These are phyloP conservation scores for Erigeron canadensis DNA, from an alignment of 129 eudicot species.

Conservation along the genomic window DNA sequence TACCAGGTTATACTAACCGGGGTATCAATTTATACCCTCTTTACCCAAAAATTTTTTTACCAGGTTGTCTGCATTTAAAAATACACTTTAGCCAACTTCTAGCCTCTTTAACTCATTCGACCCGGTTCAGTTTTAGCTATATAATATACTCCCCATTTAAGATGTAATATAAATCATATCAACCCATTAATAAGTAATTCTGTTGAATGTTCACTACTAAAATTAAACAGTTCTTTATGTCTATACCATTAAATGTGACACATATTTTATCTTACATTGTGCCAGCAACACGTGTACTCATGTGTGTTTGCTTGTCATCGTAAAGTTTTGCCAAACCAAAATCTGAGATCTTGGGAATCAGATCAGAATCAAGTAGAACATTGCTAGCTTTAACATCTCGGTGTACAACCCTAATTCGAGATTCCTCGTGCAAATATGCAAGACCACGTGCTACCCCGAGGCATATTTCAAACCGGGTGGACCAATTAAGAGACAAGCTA, in stretches of 20 bases:
- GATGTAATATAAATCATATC: not conserved
- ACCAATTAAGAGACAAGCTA: constrained; percentile 59
- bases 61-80: not conserved
- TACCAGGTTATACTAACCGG: too few relatives aligned
- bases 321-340: constrained; percentile 88
- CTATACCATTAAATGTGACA: not conserved
- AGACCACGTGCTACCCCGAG: constrained; percentile 81
- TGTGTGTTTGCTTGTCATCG: constrained; percentile 82
- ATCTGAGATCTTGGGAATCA: constrained; percentile 81
- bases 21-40: too few relatives aligned
- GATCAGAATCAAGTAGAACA: constrained; percentile 72
- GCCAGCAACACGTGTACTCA: constrained; percentile 93
- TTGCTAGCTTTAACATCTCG: constrained; percentile 92
- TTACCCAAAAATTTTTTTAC: too few relatives aligned
- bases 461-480: constrained; percentile 72
- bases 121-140: not conserved
- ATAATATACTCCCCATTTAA: not conserved
- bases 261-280: constrained; percentile 52
- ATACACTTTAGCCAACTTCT: not conserved
- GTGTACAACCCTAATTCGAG: constrained; percentile 68
- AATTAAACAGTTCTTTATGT: not conserved
- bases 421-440: constrained; percentile 81
- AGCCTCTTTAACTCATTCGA: not conserved
- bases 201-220: not conserved
- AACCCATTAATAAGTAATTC: not conserved